phyloP scores from a whole-genome alignment of 495 filamentous ascomycete genomes.

The Aspergillus panamensis region DNA sequence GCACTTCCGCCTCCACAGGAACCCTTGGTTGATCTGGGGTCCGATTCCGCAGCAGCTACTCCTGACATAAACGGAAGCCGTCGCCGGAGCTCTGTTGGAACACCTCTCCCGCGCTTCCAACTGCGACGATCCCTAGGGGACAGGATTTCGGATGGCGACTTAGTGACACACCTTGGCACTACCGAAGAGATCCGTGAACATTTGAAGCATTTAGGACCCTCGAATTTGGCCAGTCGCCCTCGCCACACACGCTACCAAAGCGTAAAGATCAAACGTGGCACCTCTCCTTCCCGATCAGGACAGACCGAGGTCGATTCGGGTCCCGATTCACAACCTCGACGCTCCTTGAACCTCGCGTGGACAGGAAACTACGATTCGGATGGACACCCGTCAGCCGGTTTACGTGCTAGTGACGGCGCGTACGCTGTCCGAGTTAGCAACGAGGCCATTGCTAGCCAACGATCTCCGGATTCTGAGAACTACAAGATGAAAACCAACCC shows the following conservation, averaged over 20 bases:
- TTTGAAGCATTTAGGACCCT: constrained; percentile 86
- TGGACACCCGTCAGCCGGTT: constrained; percentile 47
- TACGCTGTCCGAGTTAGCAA: constrained; percentile 64
- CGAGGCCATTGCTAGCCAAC: constrained; percentile 46
- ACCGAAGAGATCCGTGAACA: constrained; percentile 72
- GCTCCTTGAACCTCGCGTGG: constrained; percentile 20
- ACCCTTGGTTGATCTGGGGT: constrained; percentile 37
- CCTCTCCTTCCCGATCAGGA: constrained; percentile 38
- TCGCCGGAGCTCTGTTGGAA: constrained; percentile 50
- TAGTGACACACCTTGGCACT: constrained; percentile 37
- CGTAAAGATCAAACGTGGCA: constrained; percentile 82
- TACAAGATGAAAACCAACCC: constrained; percentile 28
- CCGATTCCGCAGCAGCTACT: constrained; percentile 16
- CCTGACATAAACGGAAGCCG: constrained; percentile 13
- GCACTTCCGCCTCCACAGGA: constrained; percentile 28
- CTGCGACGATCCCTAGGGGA: constrained; percentile 35
- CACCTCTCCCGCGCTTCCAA: constrained; percentile 47
- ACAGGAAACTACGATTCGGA: constrained; percentile 49
- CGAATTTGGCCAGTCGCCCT: constrained; percentile 82
- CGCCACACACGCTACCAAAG: constrained; percentile 77
- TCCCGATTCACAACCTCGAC: constrained; percentile 25
- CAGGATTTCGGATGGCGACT: constrained; percentile 27
- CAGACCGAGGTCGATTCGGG: constrained; percentile 38
- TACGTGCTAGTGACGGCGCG: constrained; percentile 64
- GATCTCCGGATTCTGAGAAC: constrained; percentile 25